Evolutionary conservation across 1,139 yeast species (phyloP), one percentile per base, ranked within the genome.

Genomic region (Yamadazyma triangularis): DNA sequence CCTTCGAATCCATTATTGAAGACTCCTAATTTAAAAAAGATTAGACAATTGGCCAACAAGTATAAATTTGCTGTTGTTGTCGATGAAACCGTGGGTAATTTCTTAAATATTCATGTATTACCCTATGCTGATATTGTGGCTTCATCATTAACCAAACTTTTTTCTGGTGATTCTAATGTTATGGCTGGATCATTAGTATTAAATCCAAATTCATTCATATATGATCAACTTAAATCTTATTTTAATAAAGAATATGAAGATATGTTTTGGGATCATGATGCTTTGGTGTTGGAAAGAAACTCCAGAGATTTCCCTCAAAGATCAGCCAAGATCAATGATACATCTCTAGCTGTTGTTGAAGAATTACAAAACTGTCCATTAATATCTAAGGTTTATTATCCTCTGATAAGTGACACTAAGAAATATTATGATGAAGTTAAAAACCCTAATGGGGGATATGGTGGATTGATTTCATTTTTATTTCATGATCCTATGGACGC

Each of bases 61-160:
- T 84, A 70, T 56, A 69, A 72, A 3, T 91, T 91, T 56, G 79
- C 79, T 7, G 77, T 91, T 25, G 86, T 86, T 11, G 80, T 91
- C 24, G 98, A 91, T 56, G 97, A 91, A 51, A 91, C 97, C 0
- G 84, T 88, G 16, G 97, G 96, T 13, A 91, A 91, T 48, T 81
- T 87, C 50, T 70, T 84, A 39, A 91, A 91, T 54, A 74, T 87
- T 31, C 86, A 86, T 47, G 87, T 85, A 3, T 66, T 87, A 36
- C 87, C 88, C 12, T 83, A 71, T 51, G 82, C 88, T 8, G 98
- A 91, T 56, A 73, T 89, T 39, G 83, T 86, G 11, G 94, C 83
- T 24, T 77, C 93, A 14, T 86, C 96, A 14, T 67, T 91, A 40
- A 89, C 97, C 8, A 91, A 91, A 55, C 86, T 89, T 10, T 91